Percentiles rank a stretch among this genome's conserved stretches.
phyloP scores from a whole-genome alignment of 768 basidiomycete genomes.

The Suillus ampliporus region DNA sequence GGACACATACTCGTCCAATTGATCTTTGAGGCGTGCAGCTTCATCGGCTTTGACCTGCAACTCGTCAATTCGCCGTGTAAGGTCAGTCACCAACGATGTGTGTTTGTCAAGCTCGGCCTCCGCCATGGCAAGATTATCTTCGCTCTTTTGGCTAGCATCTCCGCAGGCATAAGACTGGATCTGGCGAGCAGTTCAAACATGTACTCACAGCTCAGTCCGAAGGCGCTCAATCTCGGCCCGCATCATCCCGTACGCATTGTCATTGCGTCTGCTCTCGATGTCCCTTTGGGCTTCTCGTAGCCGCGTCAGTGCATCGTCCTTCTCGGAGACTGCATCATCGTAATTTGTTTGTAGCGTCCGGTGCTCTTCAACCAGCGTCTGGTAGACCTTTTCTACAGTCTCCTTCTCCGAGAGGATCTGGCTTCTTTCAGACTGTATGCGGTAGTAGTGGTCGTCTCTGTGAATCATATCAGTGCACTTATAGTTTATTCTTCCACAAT shows the following conservation, averaged over 20 bases:
- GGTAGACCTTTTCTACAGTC: constrained; percentile 82
- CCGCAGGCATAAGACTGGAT: constrained; percentile 33
- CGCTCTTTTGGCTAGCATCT: constrained; percentile 83
- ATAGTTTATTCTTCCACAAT: constrained; percentile 9
- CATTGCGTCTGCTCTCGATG: constrained; percentile 62
- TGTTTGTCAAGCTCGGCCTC: constrained; percentile 88
- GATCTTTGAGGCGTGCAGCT: constrained; percentile 82
- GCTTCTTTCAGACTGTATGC: constrained; percentile 80
- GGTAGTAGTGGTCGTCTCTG: constrained; percentile 90
- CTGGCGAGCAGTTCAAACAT: constrained; percentile 4
- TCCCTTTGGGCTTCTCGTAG: constrained; percentile 66
- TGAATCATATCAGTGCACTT: constrained; percentile 16
- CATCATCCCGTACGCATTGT: constrained; percentile 78
- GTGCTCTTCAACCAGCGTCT: constrained; percentile 76
- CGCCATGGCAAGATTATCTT: constrained; percentile 84
- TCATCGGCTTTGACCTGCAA: constrained; percentile 80
- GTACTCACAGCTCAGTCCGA: constrained; percentile 81
- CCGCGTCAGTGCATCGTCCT: constrained; percentile 72
- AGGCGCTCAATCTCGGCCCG: constrained; percentile 84
- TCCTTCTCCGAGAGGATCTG: constrained; percentile 85
- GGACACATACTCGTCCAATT: constrained; percentile 82
- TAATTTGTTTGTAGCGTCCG: constrained; percentile 72
- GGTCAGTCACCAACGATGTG: constrained; percentile 65
- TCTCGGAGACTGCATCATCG: constrained; percentile 80
- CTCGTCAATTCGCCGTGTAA: constrained; percentile 83